These are phyloP conservation scores for Exophiala spinifera DNA, from an alignment of 2,329 filamentous ascomycete genomes.

Conservation along the genomic window DNA sequence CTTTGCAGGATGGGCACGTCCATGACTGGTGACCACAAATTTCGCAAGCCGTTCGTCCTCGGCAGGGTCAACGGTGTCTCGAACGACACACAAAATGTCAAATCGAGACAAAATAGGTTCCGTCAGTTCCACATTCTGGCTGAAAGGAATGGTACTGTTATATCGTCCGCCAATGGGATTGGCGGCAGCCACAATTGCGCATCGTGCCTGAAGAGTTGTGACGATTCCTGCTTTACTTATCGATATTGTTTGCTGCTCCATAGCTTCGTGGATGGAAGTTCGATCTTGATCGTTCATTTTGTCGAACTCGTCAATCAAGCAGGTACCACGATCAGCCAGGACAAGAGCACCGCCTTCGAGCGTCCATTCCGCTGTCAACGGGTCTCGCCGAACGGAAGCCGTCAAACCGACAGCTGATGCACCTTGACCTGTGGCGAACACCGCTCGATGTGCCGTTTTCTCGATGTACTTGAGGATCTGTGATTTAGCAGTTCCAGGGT, in stretches of 20 bases:
- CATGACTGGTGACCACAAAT: slow-evolving; percentile 93
- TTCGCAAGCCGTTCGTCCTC: slow-evolving; percentile 91
- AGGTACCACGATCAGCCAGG: slow-evolving; percentile 89
- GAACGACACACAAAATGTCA: slow-evolving; percentile 92
- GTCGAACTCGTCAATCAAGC: slow-evolving; percentile 97
- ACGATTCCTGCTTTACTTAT: slow-evolving; percentile 99
- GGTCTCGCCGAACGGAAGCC: slow-evolving; percentile 91
- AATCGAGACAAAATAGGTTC: slow-evolving; percentile 98
- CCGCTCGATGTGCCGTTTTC: slow-evolving; percentile 92
- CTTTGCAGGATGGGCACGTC: slow-evolving; percentile 73
- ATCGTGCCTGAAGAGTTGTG: slow-evolving; percentile 91
- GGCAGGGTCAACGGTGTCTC: slow-evolving; percentile 86
- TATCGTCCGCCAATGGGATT: slow-evolving; percentile 96
- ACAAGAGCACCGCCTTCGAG: slow-evolving; percentile 93
- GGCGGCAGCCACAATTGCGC: slow-evolving; percentile 91
- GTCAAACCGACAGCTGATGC: slow-evolving; percentile 97
- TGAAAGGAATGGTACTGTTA: slow-evolving; percentile 93
- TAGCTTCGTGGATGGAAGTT: slow-evolving; percentile 97
- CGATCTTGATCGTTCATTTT: slow-evolving; percentile 99
- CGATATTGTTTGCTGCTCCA: slow-evolving; percentile 99
- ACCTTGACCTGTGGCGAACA: slow-evolving; percentile 96
- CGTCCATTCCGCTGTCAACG: slow-evolving; percentile 95
- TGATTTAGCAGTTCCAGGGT: slow-evolving; percentile 96
- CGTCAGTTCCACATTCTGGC: slow-evolving; percentile 91
- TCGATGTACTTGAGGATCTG: slow-evolving; percentile 97